These are phyloP conservation scores for Colletotrichum trifolii DNA, from an alignment of 2,329 filamentous ascomycete species.

Conservation along the genomic window DNA sequence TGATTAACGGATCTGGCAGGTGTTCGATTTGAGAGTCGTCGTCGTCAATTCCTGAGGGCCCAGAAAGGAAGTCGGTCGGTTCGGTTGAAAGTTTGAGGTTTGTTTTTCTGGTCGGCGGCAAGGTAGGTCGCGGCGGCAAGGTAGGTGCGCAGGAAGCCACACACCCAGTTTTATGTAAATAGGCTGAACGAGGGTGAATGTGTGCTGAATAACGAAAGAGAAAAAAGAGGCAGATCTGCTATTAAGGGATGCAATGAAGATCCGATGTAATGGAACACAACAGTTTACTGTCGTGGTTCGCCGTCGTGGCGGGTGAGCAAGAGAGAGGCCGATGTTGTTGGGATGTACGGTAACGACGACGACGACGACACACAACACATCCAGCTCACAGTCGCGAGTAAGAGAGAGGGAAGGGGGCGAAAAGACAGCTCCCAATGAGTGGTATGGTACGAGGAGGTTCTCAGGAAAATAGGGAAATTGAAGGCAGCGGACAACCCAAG, in stretches of 20 bases:
- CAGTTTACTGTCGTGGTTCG: constrained; percentile 18
- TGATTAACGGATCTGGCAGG: constrained; percentile 10
- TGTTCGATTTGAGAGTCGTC: constrained; percentile 9
- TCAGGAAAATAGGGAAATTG: constrained; percentile 30
- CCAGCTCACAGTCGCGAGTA: constrained; percentile 19
- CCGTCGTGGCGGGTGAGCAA: constrained; percentile 22
- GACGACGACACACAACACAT: constrained; percentile 29
- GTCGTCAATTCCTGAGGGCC: background rate
- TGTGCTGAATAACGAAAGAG: constrained; percentile 6
- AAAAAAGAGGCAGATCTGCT: constrained; percentile 27
- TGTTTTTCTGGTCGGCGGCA: constrained; percentile 1
- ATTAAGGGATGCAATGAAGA: constrained; percentile 29
- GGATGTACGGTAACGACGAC: constrained; percentile 11
- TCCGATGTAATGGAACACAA: constrained; percentile 22
- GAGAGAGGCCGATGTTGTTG: constrained; percentile 22
- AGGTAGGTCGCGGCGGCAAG: constrained; percentile 11
- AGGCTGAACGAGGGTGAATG: constrained; percentile 33
- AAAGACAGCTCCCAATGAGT: background rate
- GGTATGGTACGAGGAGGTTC: constrained; percentile 27
- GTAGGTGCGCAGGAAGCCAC: constrained; percentile 13
- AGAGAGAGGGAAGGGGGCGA: constrained; percentile 21
- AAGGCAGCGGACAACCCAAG: constrained; percentile 17
- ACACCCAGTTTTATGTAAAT: constrained; percentile 9
- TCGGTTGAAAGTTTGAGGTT: constrained; percentile 1
- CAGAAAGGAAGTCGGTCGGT: constrained; percentile 26